phyloP scores from a whole-genome alignment of 169 alveolate genomes.

The Neospora caninum region DNA sequence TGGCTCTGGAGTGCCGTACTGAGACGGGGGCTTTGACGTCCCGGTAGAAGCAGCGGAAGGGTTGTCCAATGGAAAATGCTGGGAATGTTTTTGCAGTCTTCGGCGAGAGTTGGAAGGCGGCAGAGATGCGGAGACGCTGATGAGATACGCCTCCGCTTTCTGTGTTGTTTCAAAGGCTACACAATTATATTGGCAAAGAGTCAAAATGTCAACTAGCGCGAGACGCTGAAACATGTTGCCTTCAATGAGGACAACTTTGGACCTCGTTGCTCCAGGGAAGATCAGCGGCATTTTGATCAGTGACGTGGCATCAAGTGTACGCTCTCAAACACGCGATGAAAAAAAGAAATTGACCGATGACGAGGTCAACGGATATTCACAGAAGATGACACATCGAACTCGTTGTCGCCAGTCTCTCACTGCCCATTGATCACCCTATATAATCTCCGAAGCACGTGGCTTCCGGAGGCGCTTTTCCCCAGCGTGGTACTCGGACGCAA shows the following conservation, averaged over 20 bases:
- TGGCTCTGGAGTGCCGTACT: too few species aligned
- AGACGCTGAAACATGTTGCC: slow-evolving; percentile 43
- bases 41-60: neutral
- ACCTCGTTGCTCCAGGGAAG: neutral
- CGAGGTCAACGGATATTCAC: too few species aligned
- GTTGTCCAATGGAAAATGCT: neutral
- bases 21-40: neutral
- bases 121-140: neutral
- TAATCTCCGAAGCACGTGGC: too few species aligned
- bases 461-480: too few species aligned
- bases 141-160: slow-evolving; percentile 7
- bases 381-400: too few species aligned
- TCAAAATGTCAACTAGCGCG: slow-evolving; percentile 30
- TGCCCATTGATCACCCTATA: too few species aligned
- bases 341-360: too few species aligned
- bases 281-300: neutral
- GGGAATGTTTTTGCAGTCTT: neutral
- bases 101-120: neutral
- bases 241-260: slow-evolving; percentile 6
- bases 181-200: slow-evolving; percentile 14
- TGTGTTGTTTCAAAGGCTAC: neutral
- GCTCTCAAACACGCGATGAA: neutral
- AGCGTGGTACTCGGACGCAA: too few species aligned
- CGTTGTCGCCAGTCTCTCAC: too few species aligned
- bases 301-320: too few species aligned